Evolutionary conservation across 1,284 basidiomycete genomes (phyloP).

Genomic region (Vanrija pseudolonga): DNA sequence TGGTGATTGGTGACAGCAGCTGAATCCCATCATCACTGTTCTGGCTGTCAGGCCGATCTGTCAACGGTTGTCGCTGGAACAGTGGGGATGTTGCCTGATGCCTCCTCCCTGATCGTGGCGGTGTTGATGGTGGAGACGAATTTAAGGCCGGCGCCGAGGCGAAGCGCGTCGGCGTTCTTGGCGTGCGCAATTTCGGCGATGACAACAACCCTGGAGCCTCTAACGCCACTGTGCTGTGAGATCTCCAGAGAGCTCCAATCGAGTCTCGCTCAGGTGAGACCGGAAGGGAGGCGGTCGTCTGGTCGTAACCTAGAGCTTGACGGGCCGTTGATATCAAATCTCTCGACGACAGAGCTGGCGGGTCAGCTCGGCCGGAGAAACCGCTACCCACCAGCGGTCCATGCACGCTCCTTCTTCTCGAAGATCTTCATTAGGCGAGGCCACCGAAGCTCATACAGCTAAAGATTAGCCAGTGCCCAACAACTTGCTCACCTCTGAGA

Average conservation of each 20-base stretch:
- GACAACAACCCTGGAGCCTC: background rate
- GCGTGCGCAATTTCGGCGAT: background rate
- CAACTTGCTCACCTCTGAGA: slow-evolving; percentile 54
- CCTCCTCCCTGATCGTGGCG: background rate
- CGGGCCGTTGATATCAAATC: slow-evolving; percentile 25
- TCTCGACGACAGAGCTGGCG: slow-evolving; percentile 19
- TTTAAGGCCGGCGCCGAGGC: background rate
- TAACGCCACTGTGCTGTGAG: slow-evolving; percentile 5
- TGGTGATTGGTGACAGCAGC: no score
- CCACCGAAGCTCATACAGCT: slow-evolving; percentile 79
- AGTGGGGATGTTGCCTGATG: no score
- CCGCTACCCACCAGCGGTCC: slow-evolving; percentile 54
- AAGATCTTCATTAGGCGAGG: slow-evolving; percentile 69
- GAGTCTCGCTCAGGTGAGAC: slow-evolving; percentile 29
- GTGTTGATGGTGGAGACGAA: background rate
- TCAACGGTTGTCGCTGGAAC: no score
- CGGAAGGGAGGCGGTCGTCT: background rate
- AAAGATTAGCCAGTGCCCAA: background rate
- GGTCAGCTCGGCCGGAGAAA: background rate
- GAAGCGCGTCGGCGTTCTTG: background rate
- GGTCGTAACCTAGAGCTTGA: slow-evolving; percentile 28
- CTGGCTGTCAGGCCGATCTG: no score
- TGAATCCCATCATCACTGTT: no score
- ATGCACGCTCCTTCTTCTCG: slow-evolving; percentile 59
- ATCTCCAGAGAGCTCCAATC: slow-evolving; percentile 30